A percentile compares a stretch with the other conserved stretches of the same genome.
phyloP scores from a whole-genome alignment of 2,329 filamentous ascomycete genomes.

The Bretziella fagacearum region DNA sequence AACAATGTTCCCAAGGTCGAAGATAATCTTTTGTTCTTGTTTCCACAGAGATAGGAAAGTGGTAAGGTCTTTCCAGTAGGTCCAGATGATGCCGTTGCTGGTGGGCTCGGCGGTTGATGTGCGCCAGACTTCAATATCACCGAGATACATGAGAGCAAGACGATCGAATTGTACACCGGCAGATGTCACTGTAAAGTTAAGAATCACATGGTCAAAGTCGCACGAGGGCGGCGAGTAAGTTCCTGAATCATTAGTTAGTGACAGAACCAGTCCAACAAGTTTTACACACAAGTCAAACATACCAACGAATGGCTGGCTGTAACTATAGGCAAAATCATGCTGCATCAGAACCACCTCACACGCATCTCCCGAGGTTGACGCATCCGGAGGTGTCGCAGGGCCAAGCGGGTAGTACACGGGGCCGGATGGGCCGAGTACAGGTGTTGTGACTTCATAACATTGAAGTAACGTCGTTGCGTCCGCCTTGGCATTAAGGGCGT shows the following conservation, averaged over 20 bases:
- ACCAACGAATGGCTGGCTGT: conserved; percentile 58
- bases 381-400: conserved; percentile 13
- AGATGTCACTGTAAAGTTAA: conserved; percentile 61
- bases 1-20: conserved; percentile 61
- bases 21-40: conserved; percentile 54
- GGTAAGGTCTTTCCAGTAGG: conserved; percentile 64
- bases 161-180: conserved; percentile 61
- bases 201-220: conserved; percentile 54
- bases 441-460: conserved; percentile 53
- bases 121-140: conserved; percentile 64
- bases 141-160: conserved; percentile 57
- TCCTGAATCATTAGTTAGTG: conserved; percentile 26
- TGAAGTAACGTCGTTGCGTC: conserved; percentile 21
- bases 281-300: conserved; percentile 19
- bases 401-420: conserved; percentile 17
- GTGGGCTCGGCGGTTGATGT: conserved; percentile 72
- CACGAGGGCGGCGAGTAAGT: conserved; percentile 50
- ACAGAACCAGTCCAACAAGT: background rate
- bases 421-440: conserved; percentile 37
- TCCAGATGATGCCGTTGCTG: conserved; percentile 52
- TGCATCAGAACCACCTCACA: conserved; percentile 48
- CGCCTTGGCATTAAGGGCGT: background rate
- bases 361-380: conserved; percentile 13
- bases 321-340: conserved; percentile 54
- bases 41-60: conserved; percentile 53